A percentile compares a stretch with the other conserved stretches of the same genome.
These are phyloP conservation scores for Eleusine coracana DNA, from an alignment of 176 grass and related monocot species.

Conservation along the genomic window DNA sequence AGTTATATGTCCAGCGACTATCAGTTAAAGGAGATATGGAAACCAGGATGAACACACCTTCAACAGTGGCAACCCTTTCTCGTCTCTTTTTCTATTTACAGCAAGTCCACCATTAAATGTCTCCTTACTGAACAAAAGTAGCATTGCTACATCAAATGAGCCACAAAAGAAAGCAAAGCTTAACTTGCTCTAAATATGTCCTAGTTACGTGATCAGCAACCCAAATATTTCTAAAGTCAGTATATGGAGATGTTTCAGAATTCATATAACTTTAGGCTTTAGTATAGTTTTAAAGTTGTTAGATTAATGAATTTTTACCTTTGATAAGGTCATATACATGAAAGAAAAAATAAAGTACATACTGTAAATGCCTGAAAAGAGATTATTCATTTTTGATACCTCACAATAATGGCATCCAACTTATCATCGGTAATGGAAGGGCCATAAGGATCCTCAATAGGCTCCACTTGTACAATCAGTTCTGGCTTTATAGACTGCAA, in stretches of 20 bases:
- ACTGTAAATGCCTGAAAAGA: constrained; percentile 17
- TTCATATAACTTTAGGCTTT: constrained; percentile 4
- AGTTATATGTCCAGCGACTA: not conserved
- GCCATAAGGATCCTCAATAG: constrained; percentile 72
- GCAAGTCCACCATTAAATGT: constrained; percentile 55
- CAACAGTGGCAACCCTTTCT: constrained; percentile 52
- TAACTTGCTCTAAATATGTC: constrained; percentile 11
- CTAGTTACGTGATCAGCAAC: constrained; percentile 18
- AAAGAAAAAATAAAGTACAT: constrained; percentile 24
- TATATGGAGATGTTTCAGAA: constrained; percentile 14
- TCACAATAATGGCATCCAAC: constrained; percentile 70
- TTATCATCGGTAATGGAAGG: constrained; percentile 66
- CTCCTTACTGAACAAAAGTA: constrained; percentile 60
- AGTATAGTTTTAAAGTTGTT: not conserved
- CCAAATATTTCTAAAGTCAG: not conserved
- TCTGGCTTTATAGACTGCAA: constrained; percentile 61
- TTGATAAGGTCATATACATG: constrained; percentile 7
- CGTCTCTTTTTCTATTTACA: constrained; percentile 68
- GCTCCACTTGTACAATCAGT: constrained; percentile 65
- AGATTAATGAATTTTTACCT: not conserved
- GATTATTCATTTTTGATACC: constrained; percentile 38
- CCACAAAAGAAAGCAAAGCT: constrained; percentile 9
- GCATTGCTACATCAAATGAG: constrained; percentile 18
- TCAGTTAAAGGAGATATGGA: constrained; percentile 13
- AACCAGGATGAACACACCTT: constrained; percentile 41